phyloP scores from a whole-genome alignment of 2,329 filamentous ascomycete genomes.

The Diaporthe humulicola region DNA sequence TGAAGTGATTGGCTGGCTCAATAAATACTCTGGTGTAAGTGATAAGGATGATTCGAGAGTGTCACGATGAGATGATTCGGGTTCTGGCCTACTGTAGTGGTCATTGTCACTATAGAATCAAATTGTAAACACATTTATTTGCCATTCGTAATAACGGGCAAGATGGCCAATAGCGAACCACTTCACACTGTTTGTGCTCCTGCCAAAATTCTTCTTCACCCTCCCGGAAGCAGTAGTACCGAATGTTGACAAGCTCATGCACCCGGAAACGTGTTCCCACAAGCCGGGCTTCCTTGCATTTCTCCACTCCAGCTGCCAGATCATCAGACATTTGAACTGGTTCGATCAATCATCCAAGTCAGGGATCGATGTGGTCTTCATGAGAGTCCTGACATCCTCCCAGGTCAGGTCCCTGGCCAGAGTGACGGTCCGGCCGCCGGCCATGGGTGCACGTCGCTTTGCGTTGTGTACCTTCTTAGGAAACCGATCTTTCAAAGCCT shows the following conservation, averaged over 20 bases:
- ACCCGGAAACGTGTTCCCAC: background rate
- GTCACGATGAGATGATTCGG: background rate
- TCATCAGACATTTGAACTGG: background rate
- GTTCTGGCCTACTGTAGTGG: background rate
- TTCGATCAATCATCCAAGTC: background rate
- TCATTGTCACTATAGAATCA: background rate
- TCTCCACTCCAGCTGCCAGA: background rate
- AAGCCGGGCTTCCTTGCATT: background rate
- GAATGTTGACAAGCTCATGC: background rate
- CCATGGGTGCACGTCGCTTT: background rate
- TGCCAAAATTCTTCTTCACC: background rate
- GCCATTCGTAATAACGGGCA: background rate
- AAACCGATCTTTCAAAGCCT: constrained; percentile 39
- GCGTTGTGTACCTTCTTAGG: constrained; percentile 6
- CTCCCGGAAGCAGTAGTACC: background rate
- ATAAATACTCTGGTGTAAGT: constrained; percentile 58
- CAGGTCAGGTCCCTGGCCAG: constrained; percentile 18
- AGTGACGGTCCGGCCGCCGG: background rate
- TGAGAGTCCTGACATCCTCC: constrained; percentile 8
- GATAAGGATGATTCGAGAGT: background rate
- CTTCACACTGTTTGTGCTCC: background rate
- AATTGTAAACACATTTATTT: constrained; percentile 2
- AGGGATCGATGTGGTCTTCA: background rate
- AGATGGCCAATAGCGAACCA: background rate
- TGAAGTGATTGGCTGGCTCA: constrained; percentile 77